Evolutionary conservation across 1,139 yeast genomes (phyloP), one percentile per base, ranked within the genome.

Genomic region (Spathaspora sp.): DNA sequence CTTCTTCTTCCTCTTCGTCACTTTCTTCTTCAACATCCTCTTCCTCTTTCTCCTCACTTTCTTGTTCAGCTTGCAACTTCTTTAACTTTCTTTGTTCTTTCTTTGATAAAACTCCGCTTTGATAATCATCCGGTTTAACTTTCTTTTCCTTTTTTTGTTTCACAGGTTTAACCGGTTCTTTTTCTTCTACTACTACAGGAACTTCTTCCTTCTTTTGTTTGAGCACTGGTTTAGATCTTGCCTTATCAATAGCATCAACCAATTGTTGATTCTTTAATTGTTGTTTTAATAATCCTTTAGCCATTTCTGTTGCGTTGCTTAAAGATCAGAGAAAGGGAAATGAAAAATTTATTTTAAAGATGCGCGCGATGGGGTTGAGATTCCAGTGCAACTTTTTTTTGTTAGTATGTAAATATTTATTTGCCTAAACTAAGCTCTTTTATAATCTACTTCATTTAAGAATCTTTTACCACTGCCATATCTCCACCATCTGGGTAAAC

Each of bases 401-500:
- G 36, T 13, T 31, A 6, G 18, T n/a, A 2, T 13, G 15, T 10
- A 11, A 27, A 10, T 27, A 11, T n/a, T n/a, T n/a, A n/a, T n/a
- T n/a, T n/a, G n/a, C n/a, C n/a, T n/a, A 10, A 6, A 11, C n/a
- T 29, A 13, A n/a, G 2, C 16, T 31, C 45, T 38, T 11, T 39
- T 49, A 43, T 60, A 60, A 38, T 63, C 63, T 7, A 60, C 51
- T 39, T 77, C 80, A 49, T 74, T 73, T 27, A 78, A 53, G 51
- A 80, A 80, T 7, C 54, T 56, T 54, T 79, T 80, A 2, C 84
- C 84, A 6, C 73, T 59, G 0, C 95, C 93, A 54, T 77, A 76
- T 55, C 80, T 79, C 96, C 96, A 89, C 96, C 97, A 90, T 53
- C 86, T 72, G 38, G 87, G 81, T 48, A 90, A 66, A 65, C 98